Evolutionary conservation across 371 early-diverging fungal genomes (phyloP), one percentile per base, ranked within the genome.

Genomic region (Agmasoma carcini): DNA sequence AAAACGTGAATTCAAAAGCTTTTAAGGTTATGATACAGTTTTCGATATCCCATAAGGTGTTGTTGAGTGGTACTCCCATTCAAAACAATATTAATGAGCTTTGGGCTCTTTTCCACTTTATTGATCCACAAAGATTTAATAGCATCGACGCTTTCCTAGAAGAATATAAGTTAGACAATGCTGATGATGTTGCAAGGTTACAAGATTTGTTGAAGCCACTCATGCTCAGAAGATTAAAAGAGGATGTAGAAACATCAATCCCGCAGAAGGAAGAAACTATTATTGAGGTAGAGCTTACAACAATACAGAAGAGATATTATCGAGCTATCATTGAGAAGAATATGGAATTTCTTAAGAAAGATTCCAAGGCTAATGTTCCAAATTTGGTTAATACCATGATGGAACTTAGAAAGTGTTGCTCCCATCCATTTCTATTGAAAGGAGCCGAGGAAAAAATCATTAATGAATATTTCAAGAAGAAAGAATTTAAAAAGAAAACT

Each of bases 61-160:
- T 98, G 39, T 81, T 98, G 29, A 93, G 94, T 0, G 99, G 99
- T 54, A 98, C 99, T 0, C 99, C 99, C 9, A 69, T 93, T 37
- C 89, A 95, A 73, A 98, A 98, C 80, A 93, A 95, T 65, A 75
- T 98, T 4, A 86, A 85, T 66, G 99, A 98, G 76, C 80, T 98
- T 9, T 98, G 94, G 94, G 85, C 93, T 5, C 77, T 98, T 46
- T 79, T 98, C 26, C 91, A 95, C 78, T 98, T 95, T 70, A 75
- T 98, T 65, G 77, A 90, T 26, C 94, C 97, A 1, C 87, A 86
- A 63, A 82, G 88, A 26, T 94, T 95, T 78, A 81, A 81, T 54
- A 83, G 83, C 0, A 79, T 84, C 11, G 84, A 85, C 41, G 82
- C 81, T 43, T 94, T 98, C 75, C 89, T 93, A 68, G 91, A 90